Base-by-base conservation (phyloP, 2,329 filamentous ascomycete genomes). In the Leptoxyphium fumago region DNA sequence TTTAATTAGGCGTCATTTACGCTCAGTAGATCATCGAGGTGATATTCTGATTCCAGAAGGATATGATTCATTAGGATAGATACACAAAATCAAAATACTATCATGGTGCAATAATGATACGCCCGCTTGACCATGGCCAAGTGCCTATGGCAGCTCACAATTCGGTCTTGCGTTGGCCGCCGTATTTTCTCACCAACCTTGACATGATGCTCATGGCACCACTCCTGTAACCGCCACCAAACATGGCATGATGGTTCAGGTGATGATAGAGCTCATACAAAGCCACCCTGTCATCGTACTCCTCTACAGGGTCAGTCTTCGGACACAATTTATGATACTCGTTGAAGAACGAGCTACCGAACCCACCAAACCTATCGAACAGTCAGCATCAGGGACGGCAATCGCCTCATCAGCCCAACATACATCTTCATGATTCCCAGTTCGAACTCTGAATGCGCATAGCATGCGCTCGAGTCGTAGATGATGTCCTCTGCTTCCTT, bases 241-340 rank as follows among this genome's bases (percentile, higher is more conserved):
- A 95, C 40, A 94, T 71, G 1, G 83, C 80, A 67, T 80, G 81
- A 53, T 95, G 89, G 50, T 95, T 95, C 18, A 95, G 65, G 58
- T 94, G 83, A 61, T 95, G 89, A 61, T 94, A 63, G 74, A 94
- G 59, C 61, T 94, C 84, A 63, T 96, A 95, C 48, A 96, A 63
- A 52, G 67, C 66, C 26, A 94, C 66, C 14, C 89, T 72, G 62
- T 95, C 88, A n/a, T 82, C 78, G 68, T 84, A 94, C 67, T 96
- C 88, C 10, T 74, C 77, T 10, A 70, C 72, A 0, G 88, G 88
- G 59, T 94, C 84, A 8, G 82, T 80, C 66, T 82, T 93, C 0
- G 82, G 82, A 40, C 88, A 78, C 18, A 86, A 57, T 34, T 67
- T 61, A 59, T 84, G 76, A 60, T 95, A 96, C 58, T 91, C 84